Evolutionary conservation across 139 green algal species (phyloP).

Genomic region (Desmodesmus armatus): DNA sequence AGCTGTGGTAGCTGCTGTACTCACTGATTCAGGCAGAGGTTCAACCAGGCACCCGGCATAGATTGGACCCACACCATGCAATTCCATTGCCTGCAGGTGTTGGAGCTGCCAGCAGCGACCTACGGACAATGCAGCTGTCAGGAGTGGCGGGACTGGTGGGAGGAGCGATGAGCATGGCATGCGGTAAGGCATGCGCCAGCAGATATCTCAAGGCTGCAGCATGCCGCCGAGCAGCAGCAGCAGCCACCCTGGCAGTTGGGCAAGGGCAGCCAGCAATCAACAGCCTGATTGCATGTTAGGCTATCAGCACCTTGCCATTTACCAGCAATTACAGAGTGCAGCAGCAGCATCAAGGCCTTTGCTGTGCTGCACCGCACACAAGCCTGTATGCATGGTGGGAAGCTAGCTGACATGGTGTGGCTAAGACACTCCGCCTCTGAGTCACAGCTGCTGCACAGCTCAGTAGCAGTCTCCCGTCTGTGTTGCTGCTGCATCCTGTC

Average conservation of each 20-base stretch:
- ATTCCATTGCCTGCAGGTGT: constrained; percentile 42
- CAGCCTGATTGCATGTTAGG: background rate
- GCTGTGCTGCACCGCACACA: background rate
- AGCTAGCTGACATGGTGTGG: background rate
- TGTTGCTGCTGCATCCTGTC: background rate
- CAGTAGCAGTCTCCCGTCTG: background rate
- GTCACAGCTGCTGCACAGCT: background rate
- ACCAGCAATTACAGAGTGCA: too few species aligned
- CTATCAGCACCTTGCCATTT: too few species aligned
- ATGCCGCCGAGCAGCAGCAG: background rate
- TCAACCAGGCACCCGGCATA: too few species aligned
- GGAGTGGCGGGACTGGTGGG: constrained; percentile 74
- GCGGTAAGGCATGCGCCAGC: constrained; percentile 7
- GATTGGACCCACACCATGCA: too few species aligned
- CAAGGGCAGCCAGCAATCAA: background rate
- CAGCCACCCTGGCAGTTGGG: background rate
- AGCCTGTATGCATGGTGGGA: background rate
- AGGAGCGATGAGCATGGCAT: constrained; percentile 66
- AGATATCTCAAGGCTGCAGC: too few species aligned
- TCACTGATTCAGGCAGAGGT: too few species aligned
- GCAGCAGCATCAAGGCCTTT: background rate
- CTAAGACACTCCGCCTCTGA: background rate
- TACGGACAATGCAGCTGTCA: constrained; percentile 54
- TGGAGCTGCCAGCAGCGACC: constrained; percentile 41
- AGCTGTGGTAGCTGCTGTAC: too few species aligned